A percentile compares a stretch with the other conserved stretches of the same genome.
phyloP scores from a whole-genome alignment of 2,329 filamentous ascomycete genomes.

The Aureobasidium sp. region DNA sequence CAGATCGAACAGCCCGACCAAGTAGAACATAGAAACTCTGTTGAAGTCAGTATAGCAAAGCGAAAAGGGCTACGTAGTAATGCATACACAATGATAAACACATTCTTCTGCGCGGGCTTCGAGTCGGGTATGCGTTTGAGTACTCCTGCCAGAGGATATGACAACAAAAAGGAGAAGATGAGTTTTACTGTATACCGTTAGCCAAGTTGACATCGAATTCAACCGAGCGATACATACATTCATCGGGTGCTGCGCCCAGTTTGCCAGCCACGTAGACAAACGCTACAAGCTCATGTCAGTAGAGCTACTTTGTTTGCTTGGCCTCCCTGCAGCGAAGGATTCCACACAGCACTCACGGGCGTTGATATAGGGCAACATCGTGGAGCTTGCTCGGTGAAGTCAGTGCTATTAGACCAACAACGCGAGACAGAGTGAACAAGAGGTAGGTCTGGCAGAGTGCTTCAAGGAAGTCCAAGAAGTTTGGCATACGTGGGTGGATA shows the following conservation, averaged over 20 bases:
- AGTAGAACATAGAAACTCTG: constrained; percentile 77
- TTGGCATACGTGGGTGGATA: constrained; percentile 2
- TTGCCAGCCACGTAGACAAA: constrained; percentile 50
- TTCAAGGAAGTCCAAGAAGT: neutral
- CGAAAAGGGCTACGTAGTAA: neutral
- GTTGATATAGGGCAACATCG: constrained; percentile 58
- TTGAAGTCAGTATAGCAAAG: constrained; percentile 13
- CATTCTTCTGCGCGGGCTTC: constrained; percentile 75
- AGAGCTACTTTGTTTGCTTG: neutral
- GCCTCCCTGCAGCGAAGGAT: neutral
- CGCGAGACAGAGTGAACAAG: neutral
- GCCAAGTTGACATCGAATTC: neutral
- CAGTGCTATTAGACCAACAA: neutral
- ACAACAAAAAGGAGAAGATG: constrained; percentile 80
- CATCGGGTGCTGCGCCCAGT: constrained; percentile 56
- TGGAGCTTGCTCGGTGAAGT: neutral
- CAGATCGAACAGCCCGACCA: constrained; percentile 86
- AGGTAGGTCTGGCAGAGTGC: neutral
- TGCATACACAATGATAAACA: constrained; percentile 68
- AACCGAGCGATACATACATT: constrained; percentile 39
- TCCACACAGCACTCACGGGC: constrained; percentile 38
- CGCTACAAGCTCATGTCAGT: constrained; percentile 34
- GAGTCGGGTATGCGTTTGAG: constrained; percentile 86
- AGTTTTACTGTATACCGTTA: constrained; percentile 69
- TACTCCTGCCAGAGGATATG: constrained; percentile 80